Evolutionary conservation across 108 stramenopile species (phyloP), one percentile per base, ranked within the genome.

Genomic region (Skeletonema marinoi): DNA sequence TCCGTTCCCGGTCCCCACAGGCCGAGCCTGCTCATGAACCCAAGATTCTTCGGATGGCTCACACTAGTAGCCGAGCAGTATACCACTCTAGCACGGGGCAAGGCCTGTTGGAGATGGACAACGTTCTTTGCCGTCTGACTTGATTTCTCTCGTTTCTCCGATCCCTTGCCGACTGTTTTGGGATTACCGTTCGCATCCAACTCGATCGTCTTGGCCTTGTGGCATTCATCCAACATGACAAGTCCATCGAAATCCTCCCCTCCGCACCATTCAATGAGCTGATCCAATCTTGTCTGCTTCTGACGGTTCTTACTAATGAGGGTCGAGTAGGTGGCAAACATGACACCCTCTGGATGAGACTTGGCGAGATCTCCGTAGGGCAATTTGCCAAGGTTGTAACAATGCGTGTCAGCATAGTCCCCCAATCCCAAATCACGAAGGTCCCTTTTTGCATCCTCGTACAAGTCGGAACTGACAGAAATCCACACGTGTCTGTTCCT

Each of bases 211-310:
- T 89, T 90, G 32, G 88, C 89, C 62, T 82, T 82, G 82, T 91
- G 90, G 64, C 88, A 88, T 68, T 91, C 90, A 38, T 91, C 90
- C 13, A 90, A 56, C 68, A 86, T 72, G 66, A 88, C 59, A 31
- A 86, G 82, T 31, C 87, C 89, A 68, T 89, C 87, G 51, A 88
- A 91, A 32, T 85, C 77, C 31, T 70, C 82, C 14, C 66, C 70
- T 13, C 87, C 88, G 62, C 83, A 83, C 88, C 90, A 91, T 41
- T 84, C 66, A 8, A 87, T 32, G 4, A 91, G 68, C 74, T 91
- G 89, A 32, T 85, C 85, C 25, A 91, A 44, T 11, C 90, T 86
- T 12, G 74, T 64, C 31, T 66, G 21, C 58, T 63, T 76, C 29
- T 31, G 71, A 30, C n/a, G n/a, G n/a, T 48, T 67, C 59, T 77